These are phyloP conservation scores for Phialophora verrucosa DNA, from an alignment of 2,329 filamentous ascomycete genomes.

Conservation along the genomic window DNA sequence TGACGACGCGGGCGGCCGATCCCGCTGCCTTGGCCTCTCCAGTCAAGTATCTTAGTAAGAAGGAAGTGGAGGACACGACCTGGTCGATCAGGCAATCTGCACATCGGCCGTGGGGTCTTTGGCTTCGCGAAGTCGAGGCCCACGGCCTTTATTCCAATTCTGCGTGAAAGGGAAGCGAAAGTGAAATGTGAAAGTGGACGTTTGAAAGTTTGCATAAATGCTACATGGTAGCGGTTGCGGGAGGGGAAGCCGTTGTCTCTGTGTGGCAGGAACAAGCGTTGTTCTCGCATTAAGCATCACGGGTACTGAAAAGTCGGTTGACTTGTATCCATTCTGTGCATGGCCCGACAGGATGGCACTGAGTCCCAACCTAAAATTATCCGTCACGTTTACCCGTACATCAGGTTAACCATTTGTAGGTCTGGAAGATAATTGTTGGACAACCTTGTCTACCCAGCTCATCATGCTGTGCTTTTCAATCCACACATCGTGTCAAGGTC, in stretches of 20 bases:
- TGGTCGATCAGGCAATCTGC: conserved; percentile 12
- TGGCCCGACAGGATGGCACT: background rate
- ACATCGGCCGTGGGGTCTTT: conserved; percentile 29
- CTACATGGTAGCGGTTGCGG: background rate
- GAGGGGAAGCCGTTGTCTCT: background rate
- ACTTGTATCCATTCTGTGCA: background rate
- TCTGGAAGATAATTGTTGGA: no score
- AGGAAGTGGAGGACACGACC: conserved; percentile 22
- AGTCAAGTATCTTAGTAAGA: conserved; percentile 24
- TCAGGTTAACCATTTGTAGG: no score
- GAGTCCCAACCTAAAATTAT: background rate
- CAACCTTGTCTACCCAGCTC: no score
- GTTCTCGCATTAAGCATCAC: background rate
- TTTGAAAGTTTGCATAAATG: background rate
- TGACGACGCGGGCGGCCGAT: conserved; percentile 2
- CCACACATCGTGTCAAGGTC: no score
- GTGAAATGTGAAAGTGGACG: background rate
- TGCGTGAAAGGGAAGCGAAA: background rate
- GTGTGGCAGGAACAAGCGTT: background rate
- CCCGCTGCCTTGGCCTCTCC: background rate
- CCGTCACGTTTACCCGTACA: background rate
- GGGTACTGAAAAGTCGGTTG: background rate
- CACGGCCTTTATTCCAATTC: conserved; percentile 28
- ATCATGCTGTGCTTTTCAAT: no score
- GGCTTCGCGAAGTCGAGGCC: conserved; percentile 29